Conservation (phyloP, 129 eudicot genomes). For the Arctium minus region DNA sequence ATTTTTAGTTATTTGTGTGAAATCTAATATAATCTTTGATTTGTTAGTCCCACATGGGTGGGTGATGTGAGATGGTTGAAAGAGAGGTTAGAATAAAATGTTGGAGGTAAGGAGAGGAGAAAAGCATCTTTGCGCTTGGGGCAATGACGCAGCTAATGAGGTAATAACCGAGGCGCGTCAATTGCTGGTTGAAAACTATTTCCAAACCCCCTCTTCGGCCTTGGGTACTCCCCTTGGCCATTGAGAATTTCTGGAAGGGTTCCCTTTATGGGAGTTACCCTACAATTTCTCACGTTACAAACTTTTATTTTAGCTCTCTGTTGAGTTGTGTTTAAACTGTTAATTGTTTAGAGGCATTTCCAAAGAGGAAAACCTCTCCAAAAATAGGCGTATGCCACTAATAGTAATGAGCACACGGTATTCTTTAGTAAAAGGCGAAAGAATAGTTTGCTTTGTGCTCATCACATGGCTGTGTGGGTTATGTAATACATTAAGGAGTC, state of each 20-base stretch:
- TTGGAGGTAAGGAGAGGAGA: not conserved
- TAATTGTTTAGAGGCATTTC: not conserved
- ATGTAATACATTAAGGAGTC: not conserved
- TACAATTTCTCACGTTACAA: too few species aligned
- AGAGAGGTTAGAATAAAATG: not conserved
- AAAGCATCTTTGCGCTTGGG: slow-evolving; percentile 88
- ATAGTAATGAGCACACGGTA: slow-evolving; percentile 37
- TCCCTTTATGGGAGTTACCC: too few species aligned
- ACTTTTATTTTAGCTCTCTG: too few species aligned
- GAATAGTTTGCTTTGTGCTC: slow-evolving; percentile 73
- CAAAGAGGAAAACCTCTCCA: not conserved
- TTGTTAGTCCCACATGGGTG: not conserved
- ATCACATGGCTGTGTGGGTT: slow-evolving; percentile 36
- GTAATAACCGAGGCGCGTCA: slow-evolving; percentile 85
- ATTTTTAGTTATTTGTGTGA: too few species aligned
- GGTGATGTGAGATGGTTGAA: not conserved
- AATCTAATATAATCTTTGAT: too few species aligned
- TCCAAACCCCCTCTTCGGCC: slow-evolving; percentile 84
- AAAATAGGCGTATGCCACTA: slow-evolving; percentile 31
- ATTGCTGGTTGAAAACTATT: slow-evolving; percentile 99
- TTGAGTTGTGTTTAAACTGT: too few species aligned
- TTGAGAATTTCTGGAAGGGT: slow-evolving; percentile 58
- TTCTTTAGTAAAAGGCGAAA: slow-evolving; percentile 59
- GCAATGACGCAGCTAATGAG: slow-evolving; percentile 99
- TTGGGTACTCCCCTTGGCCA: slow-evolving; percentile 42